These are phyloP conservation scores for Nannochloropsis granulata DNA, from an alignment of 108 stramenopile species.

Conservation along the genomic window DNA sequence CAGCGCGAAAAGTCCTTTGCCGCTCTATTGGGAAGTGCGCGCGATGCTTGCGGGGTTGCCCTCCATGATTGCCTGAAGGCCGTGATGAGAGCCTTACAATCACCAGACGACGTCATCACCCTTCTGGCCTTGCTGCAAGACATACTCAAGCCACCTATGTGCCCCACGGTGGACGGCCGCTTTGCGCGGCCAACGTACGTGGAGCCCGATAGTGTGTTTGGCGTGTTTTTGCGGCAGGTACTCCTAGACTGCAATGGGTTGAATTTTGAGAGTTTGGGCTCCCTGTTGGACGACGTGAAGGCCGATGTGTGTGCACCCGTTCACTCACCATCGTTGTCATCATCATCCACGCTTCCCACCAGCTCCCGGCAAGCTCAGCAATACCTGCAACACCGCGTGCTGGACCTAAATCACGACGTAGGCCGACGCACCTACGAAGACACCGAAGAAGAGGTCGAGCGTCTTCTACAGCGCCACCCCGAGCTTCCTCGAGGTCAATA, in stretches of 20 bases:
- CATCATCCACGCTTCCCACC: neutral
- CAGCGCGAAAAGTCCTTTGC: neutral
- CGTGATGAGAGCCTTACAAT: neutral
- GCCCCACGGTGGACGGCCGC: neutral
- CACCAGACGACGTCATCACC: neutral
- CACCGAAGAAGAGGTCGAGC: neutral
- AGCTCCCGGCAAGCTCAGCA: neutral
- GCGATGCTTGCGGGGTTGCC: neutral
- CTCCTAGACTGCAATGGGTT: neutral
- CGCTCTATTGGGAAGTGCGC: neutral
- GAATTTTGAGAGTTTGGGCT: neutral
- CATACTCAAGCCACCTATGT: neutral
- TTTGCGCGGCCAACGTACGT: neutral
- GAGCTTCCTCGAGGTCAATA: constrained; percentile 62
- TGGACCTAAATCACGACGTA: neutral
- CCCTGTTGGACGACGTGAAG: neutral
- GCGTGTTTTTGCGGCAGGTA: neutral
- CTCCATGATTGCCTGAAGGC: neutral
- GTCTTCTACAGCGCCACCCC: constrained; percentile 35
- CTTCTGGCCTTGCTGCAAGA: neutral
- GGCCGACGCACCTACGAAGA: neutral
- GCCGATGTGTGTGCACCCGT: neutral
- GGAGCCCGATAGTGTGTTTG: neutral
- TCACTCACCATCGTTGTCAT: neutral
- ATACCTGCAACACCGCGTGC: neutral